A percentile compares a stretch with the other conserved stretches of the same genome.
Conservation (phyloP, 75 land plant genomes). For the Azolla pinnata region DNA sequence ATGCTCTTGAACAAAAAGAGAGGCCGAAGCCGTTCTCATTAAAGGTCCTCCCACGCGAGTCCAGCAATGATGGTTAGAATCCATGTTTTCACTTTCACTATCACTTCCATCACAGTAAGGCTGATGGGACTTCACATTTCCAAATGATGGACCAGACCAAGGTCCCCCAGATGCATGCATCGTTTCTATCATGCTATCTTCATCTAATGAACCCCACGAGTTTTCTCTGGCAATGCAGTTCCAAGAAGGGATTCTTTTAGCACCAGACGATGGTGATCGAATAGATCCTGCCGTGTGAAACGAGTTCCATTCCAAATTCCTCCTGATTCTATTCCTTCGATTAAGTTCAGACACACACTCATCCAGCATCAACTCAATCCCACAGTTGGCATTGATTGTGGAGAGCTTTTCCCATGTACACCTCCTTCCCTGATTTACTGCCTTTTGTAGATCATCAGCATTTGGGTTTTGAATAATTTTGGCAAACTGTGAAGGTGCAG, state of each 20-base stretch:
- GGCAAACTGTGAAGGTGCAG: constrained; percentile 59
- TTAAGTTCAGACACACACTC: constrained; percentile 88
- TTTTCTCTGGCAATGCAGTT: constrained; percentile 89
- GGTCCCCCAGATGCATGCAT: constrained; percentile 25
- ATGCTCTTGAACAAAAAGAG: constrained; percentile 42
- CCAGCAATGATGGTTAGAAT: constrained; percentile 57
- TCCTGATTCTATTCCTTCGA: constrained; percentile 68
- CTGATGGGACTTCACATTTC: constrained; percentile 28
- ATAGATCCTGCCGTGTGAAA: constrained; percentile 32
- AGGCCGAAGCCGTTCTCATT: constrained; percentile 94
- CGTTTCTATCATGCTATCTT: constrained; percentile 43
- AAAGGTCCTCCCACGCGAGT: constrained; percentile 93
- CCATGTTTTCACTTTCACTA: constrained; percentile 81
- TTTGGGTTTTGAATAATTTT: constrained; percentile 76
- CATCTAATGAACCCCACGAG: constrained; percentile 88
- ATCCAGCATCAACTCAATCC: constrained; percentile 84
- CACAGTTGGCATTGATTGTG: constrained; percentile 91
- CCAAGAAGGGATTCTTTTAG: constrained; percentile 97
- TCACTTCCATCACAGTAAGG: constrained; percentile 77
- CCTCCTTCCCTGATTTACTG: constrained; percentile 89
- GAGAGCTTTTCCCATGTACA: constrained; percentile 97
- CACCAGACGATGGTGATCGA: constrained; percentile 41
- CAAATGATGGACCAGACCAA: constrained; percentile 32
- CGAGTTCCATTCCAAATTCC: constrained; percentile 50
- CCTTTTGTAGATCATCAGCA: constrained; percentile 68